Evolutionary conservation across 1,284 basidiomycete genomes (phyloP).

Genomic region (Heterobasidion occidentale): DNA sequence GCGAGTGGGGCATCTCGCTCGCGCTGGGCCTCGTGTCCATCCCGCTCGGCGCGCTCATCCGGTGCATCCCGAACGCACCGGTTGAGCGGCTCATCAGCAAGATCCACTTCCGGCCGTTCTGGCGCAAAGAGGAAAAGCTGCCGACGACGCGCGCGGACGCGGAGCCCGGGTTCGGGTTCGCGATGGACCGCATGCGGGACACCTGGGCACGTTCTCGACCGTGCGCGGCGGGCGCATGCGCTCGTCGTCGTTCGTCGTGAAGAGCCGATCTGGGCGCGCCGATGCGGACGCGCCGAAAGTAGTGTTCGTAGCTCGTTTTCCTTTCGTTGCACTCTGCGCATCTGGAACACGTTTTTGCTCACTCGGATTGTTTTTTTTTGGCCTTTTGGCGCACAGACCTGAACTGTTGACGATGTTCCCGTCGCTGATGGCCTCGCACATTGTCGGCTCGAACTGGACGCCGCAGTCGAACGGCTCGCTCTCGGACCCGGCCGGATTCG

Average conservation of each 20-base stretch:
- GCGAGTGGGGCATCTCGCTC: conserved; percentile 92
- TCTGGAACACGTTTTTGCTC: conserved; percentile 1
- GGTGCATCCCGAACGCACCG: conserved; percentile 76
- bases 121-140: conserved; percentile 62
- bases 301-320: conserved; percentile 18
- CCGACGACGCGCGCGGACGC: conserved; percentile 57
- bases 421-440: conserved; percentile 75
- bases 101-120: conserved; percentile 61
- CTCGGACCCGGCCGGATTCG: conserved; percentile 66
- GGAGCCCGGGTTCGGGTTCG: conserved; percentile 55
- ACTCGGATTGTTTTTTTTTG: no score
- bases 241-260: conserved; percentile 76
- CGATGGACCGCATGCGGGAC: conserved; percentile 74
- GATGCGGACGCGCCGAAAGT: conserved; percentile 34
- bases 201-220: conserved; percentile 73
- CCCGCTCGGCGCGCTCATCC: conserved; percentile 81
- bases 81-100: conserved; percentile 69
- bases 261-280: conserved; percentile 58
- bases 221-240: conserved; percentile 82
- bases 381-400: background rate
- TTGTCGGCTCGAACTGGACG: conserved; percentile 69
- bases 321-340: background rate
- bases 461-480: conserved; percentile 49
- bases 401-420: conserved; percentile 85
- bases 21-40: conserved; percentile 83